Percentiles rank a stretch among this genome's conserved stretches.
Evolutionary conservation across 345 rosid genomes (phyloP).

Genomic region (Dimocarpus longan): DNA sequence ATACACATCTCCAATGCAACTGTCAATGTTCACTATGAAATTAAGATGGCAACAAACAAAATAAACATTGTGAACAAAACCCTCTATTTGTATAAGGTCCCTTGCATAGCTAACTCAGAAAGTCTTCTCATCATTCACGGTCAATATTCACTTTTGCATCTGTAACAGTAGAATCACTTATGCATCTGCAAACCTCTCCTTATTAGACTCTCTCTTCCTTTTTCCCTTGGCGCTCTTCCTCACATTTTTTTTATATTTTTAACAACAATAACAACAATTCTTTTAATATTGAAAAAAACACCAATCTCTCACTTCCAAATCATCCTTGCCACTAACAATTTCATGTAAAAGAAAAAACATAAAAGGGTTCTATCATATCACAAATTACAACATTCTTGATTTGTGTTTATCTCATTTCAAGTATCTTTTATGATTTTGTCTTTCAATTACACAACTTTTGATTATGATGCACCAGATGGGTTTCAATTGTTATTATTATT

Average conservation of each 20-base stretch:
- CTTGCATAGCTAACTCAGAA: too few relatives aligned
- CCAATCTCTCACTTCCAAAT: neutral
- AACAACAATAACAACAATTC: neutral
- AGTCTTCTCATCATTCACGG: too few relatives aligned
- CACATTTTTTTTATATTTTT: neutral
- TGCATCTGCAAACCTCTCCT: neutral
- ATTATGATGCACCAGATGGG: neutral
- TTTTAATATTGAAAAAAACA: neutral
- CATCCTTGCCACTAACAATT: neutral
- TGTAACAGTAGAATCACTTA: too few relatives aligned
- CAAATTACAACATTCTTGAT: neutral
- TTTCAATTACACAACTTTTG: conserved; percentile 10
- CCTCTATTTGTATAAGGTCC: too few relatives aligned
- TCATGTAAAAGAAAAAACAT: neutral
- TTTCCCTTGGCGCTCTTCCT: neutral
- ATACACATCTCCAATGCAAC: too few relatives aligned
- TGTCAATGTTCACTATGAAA: too few relatives aligned
- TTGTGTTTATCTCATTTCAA: conserved; percentile 15
- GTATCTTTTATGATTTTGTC: neutral
- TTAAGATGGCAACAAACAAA: too few relatives aligned
- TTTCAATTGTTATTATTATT: too few relatives aligned
- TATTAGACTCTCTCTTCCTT: neutral
- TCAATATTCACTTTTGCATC: too few relatives aligned
- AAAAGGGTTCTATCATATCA: neutral
- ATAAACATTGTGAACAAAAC: too few relatives aligned